These are phyloP conservation scores for Boletus semigastroideus DNA, from an alignment of 1,284 basidiomycete genomes.

Conservation along the genomic window DNA sequence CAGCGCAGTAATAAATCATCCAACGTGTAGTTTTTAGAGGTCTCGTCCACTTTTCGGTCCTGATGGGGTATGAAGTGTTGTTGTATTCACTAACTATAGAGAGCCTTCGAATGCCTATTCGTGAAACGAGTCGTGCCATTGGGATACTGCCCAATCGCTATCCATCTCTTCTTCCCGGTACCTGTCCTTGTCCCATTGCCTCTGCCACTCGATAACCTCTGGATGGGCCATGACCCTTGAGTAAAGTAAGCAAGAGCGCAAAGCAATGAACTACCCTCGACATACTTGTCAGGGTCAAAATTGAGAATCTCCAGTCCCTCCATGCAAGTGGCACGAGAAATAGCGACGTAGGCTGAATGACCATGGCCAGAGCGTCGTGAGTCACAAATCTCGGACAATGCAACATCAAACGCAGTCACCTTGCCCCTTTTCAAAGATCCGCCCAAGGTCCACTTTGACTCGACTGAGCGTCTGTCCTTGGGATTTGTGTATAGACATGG, in stretches of 20 bases:
- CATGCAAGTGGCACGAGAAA: conserved; percentile 87
- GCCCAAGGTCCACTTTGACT: conserved; percentile 67
- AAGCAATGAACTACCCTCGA: not conserved
- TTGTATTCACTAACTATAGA: conserved; percentile 4
- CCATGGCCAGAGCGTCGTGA: conserved; percentile 16
- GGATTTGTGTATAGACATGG: conserved; percentile 84
- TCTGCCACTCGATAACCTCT: conserved; percentile 35
- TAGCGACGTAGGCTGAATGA: conserved; percentile 82
- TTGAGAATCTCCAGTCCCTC: conserved; percentile 85
- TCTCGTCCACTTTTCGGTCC: conserved; percentile 7
- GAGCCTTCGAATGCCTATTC: conserved; percentile 10
- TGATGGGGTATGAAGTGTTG: not conserved
- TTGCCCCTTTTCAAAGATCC: conserved; percentile 82
- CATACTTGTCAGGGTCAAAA: conserved; percentile 74
- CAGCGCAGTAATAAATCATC: conserved; percentile 16
- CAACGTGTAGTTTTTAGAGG: conserved; percentile 11
- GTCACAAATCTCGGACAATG: not conserved
- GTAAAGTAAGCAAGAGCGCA: conserved; percentile 3
- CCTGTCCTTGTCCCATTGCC: conserved; percentile 26
- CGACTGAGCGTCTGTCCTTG: conserved; percentile 82
- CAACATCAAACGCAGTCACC: conserved; percentile 35
- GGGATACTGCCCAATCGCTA: conserved; percentile 33
- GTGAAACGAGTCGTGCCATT: conserved; percentile 32
- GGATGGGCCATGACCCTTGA: conserved; percentile 51
- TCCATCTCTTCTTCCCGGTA: conserved; percentile 34